These are phyloP conservation scores for Eleusine indica DNA, from an alignment of 176 grass and related monocot species.

Conservation along the genomic window DNA sequence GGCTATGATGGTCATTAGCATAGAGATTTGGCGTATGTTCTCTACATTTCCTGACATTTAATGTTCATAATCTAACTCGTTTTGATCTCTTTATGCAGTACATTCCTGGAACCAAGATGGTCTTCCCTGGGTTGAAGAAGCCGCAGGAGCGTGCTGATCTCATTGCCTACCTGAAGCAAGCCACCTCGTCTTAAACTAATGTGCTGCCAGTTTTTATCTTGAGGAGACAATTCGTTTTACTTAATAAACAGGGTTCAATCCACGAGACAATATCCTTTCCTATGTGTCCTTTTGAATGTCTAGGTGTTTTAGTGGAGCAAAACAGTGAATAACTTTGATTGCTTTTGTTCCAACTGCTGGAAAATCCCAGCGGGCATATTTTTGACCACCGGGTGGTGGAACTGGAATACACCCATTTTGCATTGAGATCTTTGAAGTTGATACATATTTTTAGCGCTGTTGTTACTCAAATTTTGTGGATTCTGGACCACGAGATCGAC, in stretches of 20 bases:
- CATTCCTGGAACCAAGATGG: constrained; percentile 99
- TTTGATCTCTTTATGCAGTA: constrained; percentile 54
- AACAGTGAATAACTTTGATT: constrained; percentile 25
- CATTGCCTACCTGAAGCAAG: constrained; percentile 82
- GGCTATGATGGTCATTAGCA: too few relatives aligned
- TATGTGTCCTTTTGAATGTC: constrained; percentile 35
- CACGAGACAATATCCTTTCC: constrained; percentile 37
- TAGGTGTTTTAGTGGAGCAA: constrained; percentile 53
- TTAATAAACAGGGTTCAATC: constrained; percentile 54
- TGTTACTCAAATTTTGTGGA: not conserved
- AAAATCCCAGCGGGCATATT: constrained; percentile 44
- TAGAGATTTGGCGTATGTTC: not conserved
- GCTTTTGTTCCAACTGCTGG: constrained; percentile 38
- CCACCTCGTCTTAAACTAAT: constrained; percentile 44
- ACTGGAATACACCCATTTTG: constrained; percentile 41
- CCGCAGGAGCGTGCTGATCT: constrained; percentile 87
- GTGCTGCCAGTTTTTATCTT: not conserved
- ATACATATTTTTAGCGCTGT: not conserved
- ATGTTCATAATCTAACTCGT: not conserved
- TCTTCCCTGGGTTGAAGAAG: constrained; percentile 97
- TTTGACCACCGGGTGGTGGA: constrained; percentile 45
- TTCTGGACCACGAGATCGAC: too few relatives aligned
- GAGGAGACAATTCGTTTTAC: constrained; percentile 48
- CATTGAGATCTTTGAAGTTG: not conserved
- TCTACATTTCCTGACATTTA: not conserved